These are phyloP conservation scores for Capniomyces stellatus DNA, from an alignment of 371 early-diverging fungal species.

Conservation along the genomic window DNA sequence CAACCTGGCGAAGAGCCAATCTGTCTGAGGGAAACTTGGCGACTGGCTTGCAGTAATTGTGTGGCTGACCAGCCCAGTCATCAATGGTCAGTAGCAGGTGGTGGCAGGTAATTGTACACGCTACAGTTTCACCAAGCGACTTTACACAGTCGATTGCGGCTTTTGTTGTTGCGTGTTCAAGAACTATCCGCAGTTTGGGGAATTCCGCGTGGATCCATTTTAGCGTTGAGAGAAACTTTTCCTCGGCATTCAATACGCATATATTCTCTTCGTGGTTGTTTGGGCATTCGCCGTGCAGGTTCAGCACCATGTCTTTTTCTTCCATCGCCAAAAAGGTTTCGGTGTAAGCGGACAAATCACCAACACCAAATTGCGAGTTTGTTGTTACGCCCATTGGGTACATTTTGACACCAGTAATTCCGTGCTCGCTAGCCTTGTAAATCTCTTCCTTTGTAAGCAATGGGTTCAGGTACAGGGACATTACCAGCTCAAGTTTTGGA, in stretches of 20 bases:
- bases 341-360: conserved; percentile 70
- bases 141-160: conserved; percentile 87
- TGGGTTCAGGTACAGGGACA: conserved; percentile 83
- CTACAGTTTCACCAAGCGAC: conserved; percentile 64
- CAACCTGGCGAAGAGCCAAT: conserved; percentile 69
- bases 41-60: conserved; percentile 96
- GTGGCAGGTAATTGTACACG: conserved; percentile 87
- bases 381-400: conserved; percentile 97
- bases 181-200: conserved; percentile 82
- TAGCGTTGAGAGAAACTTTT: conserved; percentile 69
- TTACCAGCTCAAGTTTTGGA: conserved; percentile 70
- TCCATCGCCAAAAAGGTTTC: conserved; percentile 90
- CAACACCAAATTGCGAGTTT: conserved; percentile 88
- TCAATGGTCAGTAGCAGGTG: conserved; percentile 81
- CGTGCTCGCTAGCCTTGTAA: conserved; percentile 61
- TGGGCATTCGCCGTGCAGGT: conserved; percentile 91
- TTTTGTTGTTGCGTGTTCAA: conserved; percentile 91
- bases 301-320: conserved; percentile 77
- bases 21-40: conserved; percentile 91
- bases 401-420: conserved; percentile 77
- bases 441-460: conserved; percentile 82
- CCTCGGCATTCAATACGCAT: conserved; percentile 93
- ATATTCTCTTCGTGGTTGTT: conserved; percentile 53
- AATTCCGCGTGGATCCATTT: conserved; percentile 67
- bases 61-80: conserved; percentile 92